Evolutionary conservation across 768 basidiomycete genomes (phyloP), one percentile per base, ranked within the genome.

Genomic region (Russula virescens): DNA sequence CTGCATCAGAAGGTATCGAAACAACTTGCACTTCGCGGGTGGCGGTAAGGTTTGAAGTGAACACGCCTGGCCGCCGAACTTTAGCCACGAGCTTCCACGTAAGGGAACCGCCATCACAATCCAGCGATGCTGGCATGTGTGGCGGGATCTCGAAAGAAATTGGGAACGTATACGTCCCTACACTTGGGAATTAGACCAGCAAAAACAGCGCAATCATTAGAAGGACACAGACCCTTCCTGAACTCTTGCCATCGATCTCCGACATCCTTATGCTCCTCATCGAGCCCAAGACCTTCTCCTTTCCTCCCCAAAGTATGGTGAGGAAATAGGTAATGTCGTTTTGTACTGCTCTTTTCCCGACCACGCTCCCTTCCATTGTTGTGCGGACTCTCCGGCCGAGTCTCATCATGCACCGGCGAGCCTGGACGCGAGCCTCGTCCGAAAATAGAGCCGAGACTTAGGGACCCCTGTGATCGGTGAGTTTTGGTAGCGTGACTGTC

Each of bases 81-180:
- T 79, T 81, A 2, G 93, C 95, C 70, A 85, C 89, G 23, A 98
- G 80, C 47, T 78, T 77, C 86, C 97, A 99, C 1, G 72, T 71
- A 14, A 97, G 85, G 3, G 83, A 81, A 10, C 94, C 96, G 67
- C 83, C 88, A 43, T 87, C 83, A 63, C 86, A 86, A 47, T 79
- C 78, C 65, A 95, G 77, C 0, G 86, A 85, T 2, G 96, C 91
- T 3, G 94, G 93, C 3, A 88, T 80, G 62, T 83, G 80, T 6
- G 84, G 78, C 0, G 96, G 92, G 59, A 99, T 86, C 19, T 86
- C 79, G 72, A 98, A 94, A 16, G 90, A 90, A 69, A 99, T 89
- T 3, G 96, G 96, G 74, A 93, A 98, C 19, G 88, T 92, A 72
- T 98, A 98, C 6, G 85, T 89, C 21, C 94, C 94, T 91, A 68